Evolutionary conservation across 1,284 basidiomycete species (phyloP), one percentile per base, ranked within the genome.

Genomic region (Cryptococcus wingfieldii): DNA sequence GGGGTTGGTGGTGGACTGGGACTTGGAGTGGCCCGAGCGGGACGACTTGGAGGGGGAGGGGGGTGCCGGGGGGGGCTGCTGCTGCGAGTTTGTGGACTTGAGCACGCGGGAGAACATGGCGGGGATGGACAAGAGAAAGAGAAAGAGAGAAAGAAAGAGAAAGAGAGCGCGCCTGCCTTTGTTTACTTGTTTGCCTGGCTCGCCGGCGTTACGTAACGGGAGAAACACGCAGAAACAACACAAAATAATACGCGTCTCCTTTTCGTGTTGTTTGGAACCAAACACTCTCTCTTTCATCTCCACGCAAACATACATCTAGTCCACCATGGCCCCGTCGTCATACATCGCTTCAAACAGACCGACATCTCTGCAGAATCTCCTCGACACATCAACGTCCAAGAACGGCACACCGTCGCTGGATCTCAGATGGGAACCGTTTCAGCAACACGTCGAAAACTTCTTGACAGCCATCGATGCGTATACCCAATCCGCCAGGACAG

Each of bases 381-480:
- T 69, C 50, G 61, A 66, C 1, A 46, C 55, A 12, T 50, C 55
- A 37, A 38, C 54, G 7, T 46, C 62, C n/a, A 59, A 60, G 31
- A 42, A 47, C 5, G 51, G 49, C 8, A 46, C 58, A 14, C 65
- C 69, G 5, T 45, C 53, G 4, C 52, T 73, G 46, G 69, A 72
- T 38, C 54, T 72, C 16, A 62, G 65, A 56, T 74, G 71, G 69
- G 68, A 65, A 14, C 64, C 65, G 2, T 73, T 73, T 56, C 62
- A 71, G 27, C 51, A 57, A 19, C 62, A 68, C 50, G 53, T 74
- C 45, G 66, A 71, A 45, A 58, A 62, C n/a, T 75, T 72, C 58
- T 57, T 70, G 39, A 61, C 58, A 23, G 71, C 67, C 4, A 69
- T 77, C 48, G 75, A 77, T 58, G 52, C 47, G 8, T 77, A 71